Evolutionary conservation across 352 stramenopile genomes (phyloP).

Genomic region (Phytopythium delawarense): DNA sequence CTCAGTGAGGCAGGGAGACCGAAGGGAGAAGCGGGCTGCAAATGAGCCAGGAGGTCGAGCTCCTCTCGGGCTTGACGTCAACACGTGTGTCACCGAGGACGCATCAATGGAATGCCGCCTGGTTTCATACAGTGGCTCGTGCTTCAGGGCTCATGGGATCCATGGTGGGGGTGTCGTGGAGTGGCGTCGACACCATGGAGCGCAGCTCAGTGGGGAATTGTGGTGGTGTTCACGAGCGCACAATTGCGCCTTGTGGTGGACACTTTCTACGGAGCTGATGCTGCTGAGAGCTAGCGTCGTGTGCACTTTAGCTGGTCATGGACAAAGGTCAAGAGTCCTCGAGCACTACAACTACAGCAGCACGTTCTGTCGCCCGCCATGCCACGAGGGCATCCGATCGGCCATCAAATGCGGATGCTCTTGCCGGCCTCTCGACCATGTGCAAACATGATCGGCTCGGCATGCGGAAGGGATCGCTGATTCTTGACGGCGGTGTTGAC

Average conservation of each 20-base stretch:
- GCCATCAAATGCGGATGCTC: no score
- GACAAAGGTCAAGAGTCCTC: background rate
- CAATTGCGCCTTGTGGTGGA: no score
- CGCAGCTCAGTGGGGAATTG: no score
- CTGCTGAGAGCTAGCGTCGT: background rate
- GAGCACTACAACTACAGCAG: background rate
- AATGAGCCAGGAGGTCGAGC: background rate
- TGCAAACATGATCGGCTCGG: conserved; percentile 2
- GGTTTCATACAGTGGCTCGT: background rate
- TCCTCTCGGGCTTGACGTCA: background rate
- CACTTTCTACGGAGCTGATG: background rate
- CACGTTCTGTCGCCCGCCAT: background rate
- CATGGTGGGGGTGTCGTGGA: background rate
- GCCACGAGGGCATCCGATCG: background rate
- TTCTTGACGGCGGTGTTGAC: background rate
- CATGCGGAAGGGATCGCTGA: background rate
- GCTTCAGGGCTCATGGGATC: background rate
- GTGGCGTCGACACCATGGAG: no score
- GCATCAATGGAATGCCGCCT: background rate
- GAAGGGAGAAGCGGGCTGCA: background rate
- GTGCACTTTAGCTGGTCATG: background rate
- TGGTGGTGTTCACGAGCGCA: no score
- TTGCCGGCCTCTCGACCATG: background rate
- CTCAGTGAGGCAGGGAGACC: background rate
- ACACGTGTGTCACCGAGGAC: background rate